Conservation (phyloP, 805 yeast genomes). For the Wickerhamiella allomyrinae region DNA sequence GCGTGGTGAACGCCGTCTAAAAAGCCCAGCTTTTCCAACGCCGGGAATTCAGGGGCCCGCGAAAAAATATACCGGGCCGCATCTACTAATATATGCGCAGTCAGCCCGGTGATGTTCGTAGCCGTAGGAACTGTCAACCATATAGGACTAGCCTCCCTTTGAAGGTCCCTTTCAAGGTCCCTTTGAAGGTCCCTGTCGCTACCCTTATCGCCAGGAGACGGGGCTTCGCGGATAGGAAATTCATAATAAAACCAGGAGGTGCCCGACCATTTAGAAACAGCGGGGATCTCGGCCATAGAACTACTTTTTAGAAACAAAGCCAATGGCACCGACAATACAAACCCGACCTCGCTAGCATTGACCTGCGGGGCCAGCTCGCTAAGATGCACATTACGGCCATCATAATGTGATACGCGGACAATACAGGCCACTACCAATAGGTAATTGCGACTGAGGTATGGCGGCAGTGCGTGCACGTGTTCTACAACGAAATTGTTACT, state of each 20-base stretch:
- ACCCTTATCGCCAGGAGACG: no score
- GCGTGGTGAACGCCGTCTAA: constrained; percentile 4
- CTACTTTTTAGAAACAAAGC: constrained; percentile 1
- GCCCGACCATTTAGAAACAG: constrained; percentile 4
- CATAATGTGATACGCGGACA: background rate
- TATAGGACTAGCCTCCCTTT: background rate
- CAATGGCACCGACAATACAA: constrained; percentile 6
- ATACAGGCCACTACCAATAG: constrained; percentile 7
- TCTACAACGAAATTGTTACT: background rate
- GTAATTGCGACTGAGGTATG: constrained; percentile 5
- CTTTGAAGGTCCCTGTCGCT: no score
- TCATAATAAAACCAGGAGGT: constrained; percentile 6
- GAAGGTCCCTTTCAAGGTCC: no score
- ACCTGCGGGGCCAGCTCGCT: constrained; percentile 6
- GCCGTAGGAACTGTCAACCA: background rate
- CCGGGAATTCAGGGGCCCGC: constrained; percentile 2
- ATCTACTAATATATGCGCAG: constrained; percentile 10
- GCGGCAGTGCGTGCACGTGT: constrained; percentile 5
- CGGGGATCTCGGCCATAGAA: background rate
- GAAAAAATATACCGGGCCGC: constrained; percentile 4
- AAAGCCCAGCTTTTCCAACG: constrained; percentile 3
- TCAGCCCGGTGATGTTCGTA: constrained; percentile 7
- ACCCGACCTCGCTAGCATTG: constrained; percentile 7
- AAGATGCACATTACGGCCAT: constrained; percentile 1
- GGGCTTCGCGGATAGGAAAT: constrained; percentile 4